Evolutionary conservation across 139 green algal genomes (phyloP), one percentile per base, ranked within the genome.

Genomic region (Helicosporidium sp.): DNA sequence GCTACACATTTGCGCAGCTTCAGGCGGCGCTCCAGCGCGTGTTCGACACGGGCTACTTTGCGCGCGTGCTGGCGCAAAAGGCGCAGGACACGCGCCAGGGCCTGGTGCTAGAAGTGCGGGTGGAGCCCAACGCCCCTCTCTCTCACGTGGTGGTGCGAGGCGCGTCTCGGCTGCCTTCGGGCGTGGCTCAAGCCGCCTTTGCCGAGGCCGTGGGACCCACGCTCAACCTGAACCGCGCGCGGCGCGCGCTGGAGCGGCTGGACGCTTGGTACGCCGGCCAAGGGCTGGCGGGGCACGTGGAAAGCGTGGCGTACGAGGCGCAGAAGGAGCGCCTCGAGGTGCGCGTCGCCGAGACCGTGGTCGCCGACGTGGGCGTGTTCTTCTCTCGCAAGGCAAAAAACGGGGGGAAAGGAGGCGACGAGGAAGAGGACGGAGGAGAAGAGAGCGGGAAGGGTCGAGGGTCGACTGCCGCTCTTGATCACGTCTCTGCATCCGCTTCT

Each of bases 1-100:
- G 79, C 2, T 93, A 97, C 60, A 93, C 85, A 6, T 49, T 77
- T 7, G 49, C 59, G 15, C 77, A 68, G 43, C 43, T 69, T 17
- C 41, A 84, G 52, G 67, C 76, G 2, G 81, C 95, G 46, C 58
- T 93, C 35, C 45, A 67, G 22, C 69, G 80, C 7, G 73, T 97
- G 24, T 93, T 95, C 45, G 62, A 69, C 55, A 86, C 80, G 5
- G 86, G 86, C 29, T 93, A 80, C 67, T 96, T 96, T 62, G 72
- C 85, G 4, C n/a, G 31, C 31, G 10, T 37, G 31, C 31, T 10
- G 13, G 31, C 31, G 10, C 31, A 37, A n/a, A n/a, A 13, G 10
- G 31, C 31, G 31, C 75, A 90, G 50, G 85, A 95, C 65, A 97
- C 87, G 7, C 65, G 87, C 2, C 87, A 97, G 48, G 87, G 87